Conservation (phyloP, 495 filamentous ascomycete species). For the Aspergillus avenaceus region DNA sequence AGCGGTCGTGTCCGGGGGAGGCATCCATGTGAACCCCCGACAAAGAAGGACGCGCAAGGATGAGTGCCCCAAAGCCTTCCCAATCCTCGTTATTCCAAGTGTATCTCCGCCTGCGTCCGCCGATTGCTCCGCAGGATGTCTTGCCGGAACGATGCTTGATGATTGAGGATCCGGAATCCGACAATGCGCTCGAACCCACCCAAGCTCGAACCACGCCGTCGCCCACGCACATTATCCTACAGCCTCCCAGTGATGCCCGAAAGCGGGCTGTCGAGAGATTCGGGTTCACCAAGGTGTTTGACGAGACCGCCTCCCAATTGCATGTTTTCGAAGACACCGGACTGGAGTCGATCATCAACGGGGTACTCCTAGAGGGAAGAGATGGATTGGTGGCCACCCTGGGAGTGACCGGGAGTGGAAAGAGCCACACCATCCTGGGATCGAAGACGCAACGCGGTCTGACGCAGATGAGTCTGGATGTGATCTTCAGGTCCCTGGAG, state of each 20-base stretch:
- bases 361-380: constrained; percentile 72
- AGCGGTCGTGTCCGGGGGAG: too few relatives aligned
- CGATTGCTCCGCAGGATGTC: constrained; percentile 38
- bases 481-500: constrained; percentile 77
- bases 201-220: constrained; percentile 31
- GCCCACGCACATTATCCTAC: constrained; percentile 80
- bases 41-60: constrained; percentile 17
- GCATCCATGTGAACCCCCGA: background rate
- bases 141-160: constrained; percentile 68
- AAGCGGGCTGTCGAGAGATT: constrained; percentile 90
- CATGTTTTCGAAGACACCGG: constrained; percentile 84
- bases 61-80: constrained; percentile 39
- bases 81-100: constrained; percentile 80
- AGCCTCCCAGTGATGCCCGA: constrained; percentile 72
- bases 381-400: constrained; percentile 90
- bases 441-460: constrained; percentile 81
- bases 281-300: constrained; percentile 89
- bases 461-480: constrained; percentile 85
- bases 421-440: constrained; percentile 97
- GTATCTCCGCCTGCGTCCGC: constrained; percentile 82
- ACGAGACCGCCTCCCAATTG: constrained; percentile 76
- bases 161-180: constrained; percentile 57
- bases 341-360: constrained; percentile 69
- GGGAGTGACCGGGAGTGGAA: constrained; percentile 93
- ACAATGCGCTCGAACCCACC: constrained; percentile 12